phyloP scores from a whole-genome alignment of 2,329 filamentous ascomycete species.

The Verticillium tricorpus region DNA sequence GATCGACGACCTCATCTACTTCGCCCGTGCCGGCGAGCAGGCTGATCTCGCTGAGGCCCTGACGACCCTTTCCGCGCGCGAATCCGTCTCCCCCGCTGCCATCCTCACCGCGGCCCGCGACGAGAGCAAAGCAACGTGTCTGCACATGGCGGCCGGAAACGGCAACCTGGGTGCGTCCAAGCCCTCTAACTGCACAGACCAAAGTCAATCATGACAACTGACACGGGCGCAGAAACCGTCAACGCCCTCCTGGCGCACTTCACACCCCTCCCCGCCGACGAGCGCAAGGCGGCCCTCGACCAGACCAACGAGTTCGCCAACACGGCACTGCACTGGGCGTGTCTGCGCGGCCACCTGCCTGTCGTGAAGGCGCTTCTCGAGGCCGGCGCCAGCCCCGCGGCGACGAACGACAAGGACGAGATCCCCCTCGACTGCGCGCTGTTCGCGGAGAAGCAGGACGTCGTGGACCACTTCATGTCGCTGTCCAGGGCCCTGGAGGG shows the following conservation, averaged over 20 bases:
- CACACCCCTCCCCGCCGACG: conserved; percentile 28
- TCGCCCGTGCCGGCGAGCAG: conserved; percentile 73
- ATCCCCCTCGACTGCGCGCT: conserved; percentile 73
- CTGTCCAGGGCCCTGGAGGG: conserved; percentile 43
- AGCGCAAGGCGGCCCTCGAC: conserved; percentile 55
- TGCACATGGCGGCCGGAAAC: conserved; percentile 93
- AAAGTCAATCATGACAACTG: not conserved
- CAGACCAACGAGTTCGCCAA: conserved; percentile 77
- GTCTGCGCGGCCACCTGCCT: conserved; percentile 79
- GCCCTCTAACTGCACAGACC: too few species aligned
- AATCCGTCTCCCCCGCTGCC: conserved; percentile 54
- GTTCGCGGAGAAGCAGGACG: conserved; percentile 61
- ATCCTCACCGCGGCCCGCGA: conserved; percentile 70
- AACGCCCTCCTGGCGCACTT: conserved; percentile 38
- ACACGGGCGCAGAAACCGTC: conserved; percentile 34
- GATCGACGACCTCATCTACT: conserved; percentile 89
- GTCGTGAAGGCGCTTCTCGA: conserved; percentile 74
- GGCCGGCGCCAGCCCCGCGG: conserved; percentile 69
- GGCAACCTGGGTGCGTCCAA: conserved; percentile 66
- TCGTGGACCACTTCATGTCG: conserved; percentile 58
- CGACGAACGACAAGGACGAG: conserved; percentile 80
- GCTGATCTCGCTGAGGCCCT: conserved; percentile 60
- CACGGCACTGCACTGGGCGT: conserved; percentile 91
- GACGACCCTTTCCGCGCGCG: conserved; percentile 54
- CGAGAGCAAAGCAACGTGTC: conserved; percentile 68